Evolutionary conservation across 495 filamentous ascomycete species (phyloP).

Genomic region (Penicillium cinerascens): DNA sequence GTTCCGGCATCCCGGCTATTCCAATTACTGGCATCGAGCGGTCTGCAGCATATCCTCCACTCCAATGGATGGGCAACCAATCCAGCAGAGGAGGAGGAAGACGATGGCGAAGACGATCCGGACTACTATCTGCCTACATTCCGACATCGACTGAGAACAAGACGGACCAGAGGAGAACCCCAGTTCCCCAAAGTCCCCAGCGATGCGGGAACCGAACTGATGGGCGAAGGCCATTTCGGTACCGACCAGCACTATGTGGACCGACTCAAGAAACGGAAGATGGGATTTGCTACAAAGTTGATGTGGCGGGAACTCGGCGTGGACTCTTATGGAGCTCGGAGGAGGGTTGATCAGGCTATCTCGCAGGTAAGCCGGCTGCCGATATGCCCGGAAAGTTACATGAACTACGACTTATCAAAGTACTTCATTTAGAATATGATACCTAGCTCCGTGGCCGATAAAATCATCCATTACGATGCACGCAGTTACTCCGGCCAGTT

Average conservation of each 20-base stretch:
- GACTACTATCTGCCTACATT: slow-evolving; percentile 12
- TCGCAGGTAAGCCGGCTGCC: slow-evolving; percentile 50
- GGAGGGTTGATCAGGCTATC: slow-evolving; percentile 58
- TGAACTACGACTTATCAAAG: slow-evolving; percentile 32
- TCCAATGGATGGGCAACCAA: slow-evolving; percentile 27
- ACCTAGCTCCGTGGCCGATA: slow-evolving; percentile 75
- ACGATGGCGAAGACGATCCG: slow-evolving; percentile 28
- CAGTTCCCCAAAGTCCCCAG: slow-evolving; percentile 75
- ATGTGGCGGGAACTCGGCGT: slow-evolving; percentile 78
- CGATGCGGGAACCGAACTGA: slow-evolving; percentile 68
- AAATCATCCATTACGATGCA: slow-evolving; percentile 79
- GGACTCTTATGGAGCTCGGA: slow-evolving; percentile 48
- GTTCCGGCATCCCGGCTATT: slow-evolving; percentile 34
- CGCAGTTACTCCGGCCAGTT: slow-evolving; percentile 95
- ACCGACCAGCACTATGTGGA: slow-evolving; percentile 51
- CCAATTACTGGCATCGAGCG: slow-evolving; percentile 34
- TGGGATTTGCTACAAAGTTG: slow-evolving; percentile 59
- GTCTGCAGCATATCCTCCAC: slow-evolving; percentile 37
- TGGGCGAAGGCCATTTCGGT: slow-evolving; percentile 78
- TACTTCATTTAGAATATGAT: slow-evolving; percentile 36
- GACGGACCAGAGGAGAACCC: slow-evolving; percentile 30
- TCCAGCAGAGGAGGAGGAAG: slow-evolving; percentile 5
- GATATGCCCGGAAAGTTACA: neutral
- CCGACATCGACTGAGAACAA: slow-evolving; percentile 18
- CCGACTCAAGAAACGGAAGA: slow-evolving; percentile 52